Evolutionary conservation across 768 basidiomycete genomes (phyloP).

Genomic region (Suillus spraguei): DNA sequence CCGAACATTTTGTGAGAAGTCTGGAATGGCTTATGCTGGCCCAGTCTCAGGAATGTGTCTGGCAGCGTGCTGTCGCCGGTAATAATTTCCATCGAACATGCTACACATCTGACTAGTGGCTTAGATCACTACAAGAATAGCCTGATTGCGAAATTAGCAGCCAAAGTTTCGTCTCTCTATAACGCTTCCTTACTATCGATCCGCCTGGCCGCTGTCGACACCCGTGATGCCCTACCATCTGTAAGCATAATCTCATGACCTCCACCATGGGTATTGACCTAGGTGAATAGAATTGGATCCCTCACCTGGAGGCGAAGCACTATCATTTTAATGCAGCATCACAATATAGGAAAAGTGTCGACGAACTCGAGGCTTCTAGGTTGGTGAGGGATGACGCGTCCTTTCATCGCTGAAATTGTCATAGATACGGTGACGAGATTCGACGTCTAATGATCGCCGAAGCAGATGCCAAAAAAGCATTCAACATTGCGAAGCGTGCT

Average conservation of each 20-base stretch:
- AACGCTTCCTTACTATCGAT: slow-evolving; percentile 47
- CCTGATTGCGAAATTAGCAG: slow-evolving; percentile 80
- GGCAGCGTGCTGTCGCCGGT: slow-evolving; percentile 92
- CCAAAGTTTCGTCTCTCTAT: slow-evolving; percentile 74
- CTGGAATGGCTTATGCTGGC: slow-evolving; percentile 83
- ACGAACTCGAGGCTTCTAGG: slow-evolving; percentile 81
- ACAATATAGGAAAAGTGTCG: slow-evolving; percentile 85
- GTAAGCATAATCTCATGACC: slow-evolving; percentile 39
- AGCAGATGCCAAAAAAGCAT: slow-evolving; percentile 65
- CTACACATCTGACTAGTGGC: slow-evolving; percentile 1
- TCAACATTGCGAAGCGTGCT: slow-evolving; percentile 64
- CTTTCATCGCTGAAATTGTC: not conserved
- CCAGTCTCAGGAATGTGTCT: slow-evolving; percentile 96
- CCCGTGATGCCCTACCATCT: slow-evolving; percentile 53
- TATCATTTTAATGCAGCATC: slow-evolving; percentile 89
- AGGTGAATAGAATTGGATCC: slow-evolving; percentile 60
- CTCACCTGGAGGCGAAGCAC: slow-evolving; percentile 81
- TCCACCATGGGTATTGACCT: slow-evolving; percentile 15
- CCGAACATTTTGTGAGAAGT: slow-evolving; percentile 56
- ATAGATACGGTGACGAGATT: slow-evolving; percentile 87
- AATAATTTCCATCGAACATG: slow-evolving; percentile 13
- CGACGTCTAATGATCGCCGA: slow-evolving; percentile 75
- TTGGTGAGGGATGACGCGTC: slow-evolving; percentile 32
- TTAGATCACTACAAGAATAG: slow-evolving; percentile 77
- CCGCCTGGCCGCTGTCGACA: slow-evolving; percentile 44